Percentiles rank a stretch among this genome's conserved stretches.
phyloP scores from a whole-genome alignment of 768 basidiomycete genomes.

The Gloeopeniophorella convolvens region DNA sequence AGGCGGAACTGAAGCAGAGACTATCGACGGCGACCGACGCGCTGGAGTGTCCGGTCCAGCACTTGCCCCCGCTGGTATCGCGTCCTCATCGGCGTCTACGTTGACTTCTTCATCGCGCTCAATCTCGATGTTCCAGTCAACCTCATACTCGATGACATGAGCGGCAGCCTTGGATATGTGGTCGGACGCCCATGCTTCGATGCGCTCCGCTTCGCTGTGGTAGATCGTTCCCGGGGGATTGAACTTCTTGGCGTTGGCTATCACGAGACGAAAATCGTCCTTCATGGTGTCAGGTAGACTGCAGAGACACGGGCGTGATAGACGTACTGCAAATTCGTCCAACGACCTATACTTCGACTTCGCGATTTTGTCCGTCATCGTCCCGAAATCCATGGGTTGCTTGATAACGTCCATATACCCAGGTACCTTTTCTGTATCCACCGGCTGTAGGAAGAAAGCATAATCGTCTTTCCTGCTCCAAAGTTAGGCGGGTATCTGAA shows the following conservation, averaged over 20 bases:
- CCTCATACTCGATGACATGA: constrained; percentile 75
- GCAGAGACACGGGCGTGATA: background rate
- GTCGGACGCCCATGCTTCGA: constrained; percentile 66
- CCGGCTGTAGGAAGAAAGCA: constrained; percentile 72
- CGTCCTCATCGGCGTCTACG: constrained; percentile 41
- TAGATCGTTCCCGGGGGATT: constrained; percentile 73
- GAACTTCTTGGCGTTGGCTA: constrained; percentile 66
- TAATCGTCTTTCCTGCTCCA: constrained; percentile 71
- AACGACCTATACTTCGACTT: constrained; percentile 71
- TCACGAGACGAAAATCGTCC: constrained; percentile 64
- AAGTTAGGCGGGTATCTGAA: background rate
- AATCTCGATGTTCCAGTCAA: constrained; percentile 78
- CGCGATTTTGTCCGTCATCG: constrained; percentile 73
- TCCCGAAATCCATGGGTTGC: constrained; percentile 89
- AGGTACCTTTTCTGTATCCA: constrained; percentile 52
- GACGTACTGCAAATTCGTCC: constrained; percentile 68
- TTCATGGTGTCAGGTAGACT: constrained; percentile 2
- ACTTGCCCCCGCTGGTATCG: constrained; percentile 9
- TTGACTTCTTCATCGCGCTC: constrained; percentile 38
- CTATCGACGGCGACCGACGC: constrained; percentile 26
- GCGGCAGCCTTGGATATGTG: constrained; percentile 65
- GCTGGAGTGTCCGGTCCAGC: constrained; percentile 24
- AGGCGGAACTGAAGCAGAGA: constrained; percentile 11
- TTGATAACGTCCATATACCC: constrained; percentile 66
- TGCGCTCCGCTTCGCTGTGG: constrained; percentile 62